Percentiles rank a stretch among this genome's conserved stretches.
These are phyloP conservation scores for Amaranthus tricolor DNA, from an alignment of 179 eudicot genomes.

Conservation along the genomic window DNA sequence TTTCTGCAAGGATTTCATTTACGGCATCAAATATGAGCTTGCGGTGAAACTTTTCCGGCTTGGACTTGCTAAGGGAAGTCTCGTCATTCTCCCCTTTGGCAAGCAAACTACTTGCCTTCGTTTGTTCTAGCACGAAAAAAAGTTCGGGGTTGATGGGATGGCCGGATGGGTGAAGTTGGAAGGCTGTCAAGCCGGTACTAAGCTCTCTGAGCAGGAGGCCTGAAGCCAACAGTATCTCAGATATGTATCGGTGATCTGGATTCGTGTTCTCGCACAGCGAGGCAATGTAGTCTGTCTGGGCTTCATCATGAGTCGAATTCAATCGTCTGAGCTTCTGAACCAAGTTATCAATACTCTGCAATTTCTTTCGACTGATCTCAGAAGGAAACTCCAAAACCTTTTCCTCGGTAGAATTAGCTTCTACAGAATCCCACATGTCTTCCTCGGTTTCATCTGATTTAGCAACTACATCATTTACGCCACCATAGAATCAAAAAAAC, in stretches of 20 bases:
- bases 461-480: conserved; percentile 37
- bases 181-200: conserved; percentile 51
- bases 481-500: background rate
- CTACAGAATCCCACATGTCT: conserved; percentile 40
- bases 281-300: conserved; percentile 83
- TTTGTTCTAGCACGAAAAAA: conserved; percentile 84
- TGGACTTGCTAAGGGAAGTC: conserved; percentile 27
- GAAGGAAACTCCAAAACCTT: conserved; percentile 34
- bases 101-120: conserved; percentile 61
- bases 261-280: conserved; percentile 80
- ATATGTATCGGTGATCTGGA: conserved; percentile 83
- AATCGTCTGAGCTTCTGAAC: conserved; percentile 82
- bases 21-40: conserved; percentile 84
- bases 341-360: conserved; percentile 75
- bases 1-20: conserved; percentile 68
- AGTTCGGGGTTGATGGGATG: conserved; percentile 73
- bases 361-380: conserved; percentile 64
- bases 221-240: conserved; percentile 81
- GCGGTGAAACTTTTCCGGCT: conserved; percentile 55
- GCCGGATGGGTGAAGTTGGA: conserved; percentile 78
- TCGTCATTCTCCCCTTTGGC: conserved; percentile 41
- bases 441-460: conserved; percentile 32
- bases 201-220: conserved; percentile 94
- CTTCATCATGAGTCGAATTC: conserved; percentile 86
- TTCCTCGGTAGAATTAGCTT: conserved; percentile 26